Base-by-base conservation (phyloP, 2,329 filamentous ascomycete genomes). In the Fusarium euwallaceae region DNA sequence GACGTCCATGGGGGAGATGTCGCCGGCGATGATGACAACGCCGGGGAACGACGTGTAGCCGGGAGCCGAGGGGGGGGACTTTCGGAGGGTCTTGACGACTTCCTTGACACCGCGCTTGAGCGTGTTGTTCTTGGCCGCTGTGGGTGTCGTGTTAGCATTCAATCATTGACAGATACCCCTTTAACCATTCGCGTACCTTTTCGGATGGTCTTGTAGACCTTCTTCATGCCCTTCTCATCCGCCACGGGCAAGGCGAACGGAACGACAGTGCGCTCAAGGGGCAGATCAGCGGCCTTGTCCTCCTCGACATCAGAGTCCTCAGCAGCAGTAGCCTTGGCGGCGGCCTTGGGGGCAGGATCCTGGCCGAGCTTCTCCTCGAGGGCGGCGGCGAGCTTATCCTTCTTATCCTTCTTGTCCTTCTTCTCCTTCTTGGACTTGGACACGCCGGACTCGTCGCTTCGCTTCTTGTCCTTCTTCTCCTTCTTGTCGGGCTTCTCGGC, bases 61-160 rank as follows among this genome's bases (percentile, higher is more conserved):
- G 70, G 91, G 89, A n/a, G 91, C 90, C 67, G 92, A 90, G 78
- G 91, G 84, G 84, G 94, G 89, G 16, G 95, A 96, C 88, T 98
- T 98, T 87, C 97, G 95, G 79, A 99, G 94, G 37, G 95, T 93
- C 88, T 99, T 99, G 87, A 98, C 95, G 82, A 98, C 96, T 87
- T 99, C 97, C 87, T 99, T 99, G 77, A 99, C 97, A 82, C 97
- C 97, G 82, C 97, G 95, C 88, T 98, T 97, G 82, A 99, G 93
- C 69, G 94, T 94, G 87, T 97, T 97, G 86, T 95, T 92, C 87
- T 97, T 98, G 80, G 97, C 95, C 78, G 96, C 97, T 98, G 84
- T 68, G 29, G 12, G 11, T 34, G n/a, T 34, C 27, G 45, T 70
- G 61, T 78, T 72, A 73, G 78, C 24, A n/a, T 59, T n/a, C 24